Evolutionary conservation across 441 rosid species (phyloP), one percentile per base, ranked within the genome.

Genomic region (Pelargonium cotyledonis): DNA sequence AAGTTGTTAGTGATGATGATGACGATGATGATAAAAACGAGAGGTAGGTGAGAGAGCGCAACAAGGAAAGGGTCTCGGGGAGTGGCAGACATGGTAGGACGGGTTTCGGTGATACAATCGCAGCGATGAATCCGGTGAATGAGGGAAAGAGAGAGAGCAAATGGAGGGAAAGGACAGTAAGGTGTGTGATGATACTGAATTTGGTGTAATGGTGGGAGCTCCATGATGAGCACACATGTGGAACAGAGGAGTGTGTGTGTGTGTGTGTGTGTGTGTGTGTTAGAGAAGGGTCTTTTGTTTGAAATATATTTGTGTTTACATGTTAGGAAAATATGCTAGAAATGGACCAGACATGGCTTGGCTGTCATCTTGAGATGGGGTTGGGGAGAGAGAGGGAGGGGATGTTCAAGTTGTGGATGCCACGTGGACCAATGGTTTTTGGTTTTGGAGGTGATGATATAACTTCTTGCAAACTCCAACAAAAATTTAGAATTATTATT

Each of bases 71-170:
- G 76, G 35, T 31, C 74, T 76, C 53, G 16, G 77, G 65, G 74
- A 85, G 89, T 87, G 95, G 91, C 81, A 80, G 88, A 87, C 95
- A 86, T 51, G 83, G 73, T 31, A 31, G 35, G 35, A 2, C 35
- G 79, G 70, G 72, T 78, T 68, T 74, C 69, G 68, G 85, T 53
- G 75, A 82, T 79, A 82, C 79, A 70, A 83, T 76, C 72, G 65
- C 74, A 76, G 73, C 16, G 49, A 66, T 16, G 73, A 70, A 80
- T 73, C 69, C 26, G 35, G 35, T 4, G 3, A 2, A 4, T 23
- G 26, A 23, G 26, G n/a, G n/a, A n/a, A n/a, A n/a, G n/a, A n/a
- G n/a, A n/a, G n/a, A n/a, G n/a, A n/a, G n/a, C n/a, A n/a, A n/a
- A n/a, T n/a, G n/a, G n/a, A n/a, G n/a, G 26, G 26, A 23, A 23